Base-by-base conservation (phyloP, 495 filamentous ascomycete genomes). In the Paragyromitra xinjiangensis region DNA sequence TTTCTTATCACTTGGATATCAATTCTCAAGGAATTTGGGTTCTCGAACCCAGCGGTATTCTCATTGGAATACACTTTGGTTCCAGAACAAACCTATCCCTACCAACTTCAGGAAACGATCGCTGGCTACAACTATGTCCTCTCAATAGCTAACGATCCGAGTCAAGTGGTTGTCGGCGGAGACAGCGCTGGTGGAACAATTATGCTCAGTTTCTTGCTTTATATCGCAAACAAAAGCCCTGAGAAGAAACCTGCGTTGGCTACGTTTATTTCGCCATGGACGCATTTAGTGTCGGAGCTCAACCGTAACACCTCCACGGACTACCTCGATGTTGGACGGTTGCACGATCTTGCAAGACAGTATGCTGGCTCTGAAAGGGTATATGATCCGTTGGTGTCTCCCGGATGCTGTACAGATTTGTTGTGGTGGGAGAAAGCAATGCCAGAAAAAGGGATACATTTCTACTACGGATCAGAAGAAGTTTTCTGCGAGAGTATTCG, bases 61-160 rank as follows among this genome's bases (percentile, higher is more conserved):
- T 88, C 90, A 1, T 83, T 94, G 6, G 92, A 94, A 65, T 94
- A 94, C 80, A 91, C 90, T 7, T 86, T 94, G 1, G 91, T 93
- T n/a, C 92, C 92, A 11, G 90, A 92, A 71, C 86, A 87, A 45
- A 84, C 84, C 9, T 94, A 91, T 78, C 92, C 92, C 6, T 87
- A 84, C 8, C 92, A 94, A 81, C 79, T 93, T 8, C 85, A 90
- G 22, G 88, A 94, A 84, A 87, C 87, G 1, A 82, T 91, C 39
- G 83, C 85, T 39, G 92, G 89, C 11, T 94, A 93, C 83, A 86
- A 88, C 64, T 88, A 92, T 79, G 86, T 91, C 5, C 83, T 92
- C 12, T 87, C 86, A 24, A 84, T 86, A 14, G 85, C 85, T 44
- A 69, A 80, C 48, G 86, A 92, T 73, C 83, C 89, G 0, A 85